Base-by-base conservation (phyloP, 805 yeast species). In the Spathaspora boniae region DNA sequence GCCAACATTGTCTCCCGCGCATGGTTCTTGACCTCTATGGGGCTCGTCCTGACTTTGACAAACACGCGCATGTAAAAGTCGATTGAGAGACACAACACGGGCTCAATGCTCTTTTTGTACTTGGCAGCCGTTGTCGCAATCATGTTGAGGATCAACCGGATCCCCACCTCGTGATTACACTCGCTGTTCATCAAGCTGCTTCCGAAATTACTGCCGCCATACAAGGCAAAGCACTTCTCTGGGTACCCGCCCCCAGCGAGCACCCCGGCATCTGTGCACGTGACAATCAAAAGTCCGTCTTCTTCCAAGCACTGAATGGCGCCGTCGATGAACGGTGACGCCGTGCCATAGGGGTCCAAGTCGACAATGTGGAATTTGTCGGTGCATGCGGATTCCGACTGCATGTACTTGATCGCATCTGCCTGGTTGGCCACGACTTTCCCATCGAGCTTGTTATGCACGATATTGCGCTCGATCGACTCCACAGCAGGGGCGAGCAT, bases 301-400 rank as follows among this genome's bases (percentile, higher is more conserved):
- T 89, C 88, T 32, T 74, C 75, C n/a, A 89, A 74, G 21, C 82
- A 67, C 51, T 87, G 95, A 21, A 93, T 68, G 0, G 98, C 97
- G 21, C 93, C 78, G 56, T 93, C 98, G 19, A 93, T 71, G 55
- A 93, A 93, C 6, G 98, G 98, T 0, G 96, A 78, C 0, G 96
- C 98, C 0, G 97, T 83, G 20, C 99, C 99, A 54, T 93, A 93
- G 0, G 99, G 99, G 59, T 93, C 99, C 34, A 93, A 70, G 60
- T 93, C 99, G 39, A 93, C 78, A 3, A 86, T 85, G 54, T 93
- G 95, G 61, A 82, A 88, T 34, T 68, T 66, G 17, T 64, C 70
- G 40, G 62, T 52, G n/a, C n/a, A n/a, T n/a, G n/a, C n/a, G n/a
- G n/a, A n/a, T 34, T 81, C 68, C 12, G 55, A 43, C 5, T 56